Conservation (phyloP, 2,329 filamentous ascomycete species). For the Colletotrichum tabaci region DNA sequence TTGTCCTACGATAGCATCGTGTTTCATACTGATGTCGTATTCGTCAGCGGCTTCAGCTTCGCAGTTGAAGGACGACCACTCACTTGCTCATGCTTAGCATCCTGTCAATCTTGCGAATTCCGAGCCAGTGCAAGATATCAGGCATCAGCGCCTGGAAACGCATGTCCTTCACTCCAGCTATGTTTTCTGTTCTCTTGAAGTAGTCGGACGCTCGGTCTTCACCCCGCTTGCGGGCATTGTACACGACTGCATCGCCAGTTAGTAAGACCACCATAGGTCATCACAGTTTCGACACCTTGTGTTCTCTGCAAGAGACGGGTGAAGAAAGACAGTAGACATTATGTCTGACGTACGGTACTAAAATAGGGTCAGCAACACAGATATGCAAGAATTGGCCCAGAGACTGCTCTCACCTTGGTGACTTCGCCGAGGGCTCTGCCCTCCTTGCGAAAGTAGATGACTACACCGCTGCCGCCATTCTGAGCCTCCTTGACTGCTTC, state of each 20-base stretch:
- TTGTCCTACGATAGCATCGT: constrained; percentile 89
- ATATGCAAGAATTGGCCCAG: neutral
- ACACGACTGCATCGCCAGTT: constrained; percentile 63
- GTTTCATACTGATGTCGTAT: constrained; percentile 78
- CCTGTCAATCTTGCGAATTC: constrained; percentile 97
- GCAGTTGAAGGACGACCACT: constrained; percentile 52
- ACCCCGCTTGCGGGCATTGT: constrained; percentile 87
- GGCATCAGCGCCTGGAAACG: constrained; percentile 99
- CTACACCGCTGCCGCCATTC: constrained; percentile 91
- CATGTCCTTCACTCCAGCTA: constrained; percentile 97
- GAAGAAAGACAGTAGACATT: neutral
- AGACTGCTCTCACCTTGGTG: constrained; percentile 80
- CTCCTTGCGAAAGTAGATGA: constrained; percentile 99
- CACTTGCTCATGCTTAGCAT: constrained; percentile 99
- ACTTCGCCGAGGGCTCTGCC: constrained; percentile 95
- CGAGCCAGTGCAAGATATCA: constrained; percentile 97
- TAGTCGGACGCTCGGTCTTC: constrained; percentile 89
- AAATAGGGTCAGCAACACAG: constrained; percentile 50
- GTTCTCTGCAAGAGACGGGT: neutral
- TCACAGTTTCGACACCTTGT: neutral
- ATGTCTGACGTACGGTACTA: constrained; percentile 61
- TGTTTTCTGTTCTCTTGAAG: constrained; percentile 97
- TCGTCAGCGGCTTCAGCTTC: constrained; percentile 15
- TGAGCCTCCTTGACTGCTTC: constrained; percentile 98
- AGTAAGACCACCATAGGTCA: constrained; percentile 10